Conservation (phyloP, 2,329 filamentous ascomycete genomes). For the Fusarium irregulare region DNA sequence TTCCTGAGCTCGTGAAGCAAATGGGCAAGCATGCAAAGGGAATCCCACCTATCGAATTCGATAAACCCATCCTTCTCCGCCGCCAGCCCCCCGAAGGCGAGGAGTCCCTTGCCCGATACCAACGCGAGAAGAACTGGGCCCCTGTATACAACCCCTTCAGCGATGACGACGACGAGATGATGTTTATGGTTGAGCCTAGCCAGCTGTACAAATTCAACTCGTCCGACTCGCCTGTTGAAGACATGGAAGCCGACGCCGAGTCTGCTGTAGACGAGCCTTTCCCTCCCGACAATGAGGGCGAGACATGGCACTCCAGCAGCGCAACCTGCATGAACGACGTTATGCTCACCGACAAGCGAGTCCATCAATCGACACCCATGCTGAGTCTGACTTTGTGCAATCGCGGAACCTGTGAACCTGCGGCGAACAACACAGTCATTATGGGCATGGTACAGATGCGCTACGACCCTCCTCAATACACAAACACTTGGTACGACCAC, state of each 20-base stretch:
- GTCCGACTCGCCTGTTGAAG: conserved; percentile 15
- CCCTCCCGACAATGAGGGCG: conserved; percentile 25
- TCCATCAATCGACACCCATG: conserved; percentile 43
- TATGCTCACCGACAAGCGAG: conserved; percentile 38
- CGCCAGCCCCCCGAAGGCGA: conserved; percentile 32
- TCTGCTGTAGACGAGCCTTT: conserved; percentile 38
- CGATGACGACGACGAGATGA: conserved; percentile 37
- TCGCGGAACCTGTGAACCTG: conserved; percentile 33
- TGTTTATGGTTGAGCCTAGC: conserved; percentile 42
- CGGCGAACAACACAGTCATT: conserved; percentile 35
- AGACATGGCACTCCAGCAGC: conserved; percentile 37
- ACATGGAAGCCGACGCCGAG: conserved; percentile 27
- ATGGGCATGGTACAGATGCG: conserved; percentile 43
- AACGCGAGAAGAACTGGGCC: conserved; percentile 42
- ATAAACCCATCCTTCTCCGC: conserved; percentile 31
- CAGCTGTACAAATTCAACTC: conserved; percentile 33
- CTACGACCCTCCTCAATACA: conserved; percentile 37
- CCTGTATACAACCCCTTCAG: conserved; percentile 35
- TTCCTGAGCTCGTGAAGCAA: conserved; percentile 30
- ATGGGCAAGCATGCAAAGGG: conserved; percentile 36
- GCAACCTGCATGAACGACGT: conserved; percentile 40
- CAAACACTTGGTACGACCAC: conserved; percentile 41
- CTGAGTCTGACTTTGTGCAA: conserved; percentile 40
- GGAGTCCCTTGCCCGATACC: conserved; percentile 28
- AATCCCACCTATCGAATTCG: conserved; percentile 34